Percentiles rank a stretch among this genome's conserved stretches.
Evolutionary conservation across 768 basidiomycete genomes (phyloP).

Genomic region (Lactifluus piperatus): DNA sequence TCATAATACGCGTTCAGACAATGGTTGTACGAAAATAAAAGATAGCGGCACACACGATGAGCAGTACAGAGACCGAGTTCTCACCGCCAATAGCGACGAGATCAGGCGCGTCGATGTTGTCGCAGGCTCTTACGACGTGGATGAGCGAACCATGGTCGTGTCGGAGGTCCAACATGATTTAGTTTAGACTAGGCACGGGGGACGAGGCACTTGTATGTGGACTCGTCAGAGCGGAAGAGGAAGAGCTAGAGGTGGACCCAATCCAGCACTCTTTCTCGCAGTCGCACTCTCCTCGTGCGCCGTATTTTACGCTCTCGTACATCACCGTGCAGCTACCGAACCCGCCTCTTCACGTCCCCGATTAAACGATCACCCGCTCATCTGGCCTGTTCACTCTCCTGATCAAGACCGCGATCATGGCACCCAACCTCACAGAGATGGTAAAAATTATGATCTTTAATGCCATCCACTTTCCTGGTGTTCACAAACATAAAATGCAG

Average conservation of each 20-base stretch:
- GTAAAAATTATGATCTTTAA: conserved; percentile 26
- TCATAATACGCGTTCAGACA: conserved; percentile 30
- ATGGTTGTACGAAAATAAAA: conserved; percentile 14
- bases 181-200: no score
- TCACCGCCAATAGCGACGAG: conserved; percentile 68
- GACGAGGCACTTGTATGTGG: neutral
- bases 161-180: conserved; percentile 46
- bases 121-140: conserved; percentile 52
- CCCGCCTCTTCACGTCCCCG: conserved; percentile 55
- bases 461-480: conserved; percentile 26
- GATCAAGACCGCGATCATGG: conserved; percentile 22
- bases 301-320: conserved; percentile 47
- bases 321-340: conserved; percentile 44
- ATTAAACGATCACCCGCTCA: conserved; percentile 55
- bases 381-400: conserved; percentile 46
- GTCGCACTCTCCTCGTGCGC: conserved; percentile 49
- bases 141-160: conserved; percentile 54
- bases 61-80: conserved; percentile 61
- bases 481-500: no score
- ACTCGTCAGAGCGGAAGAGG: conserved; percentile 16
- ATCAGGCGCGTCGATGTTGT: conserved; percentile 54
- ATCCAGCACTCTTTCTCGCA: conserved; percentile 53
- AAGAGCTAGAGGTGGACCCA: conserved; percentile 43
- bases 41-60: conserved; percentile 41
- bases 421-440: conserved; percentile 37